These are phyloP conservation scores for Cyclospora cayetanensis DNA, from an alignment of 169 alveolate genomes.

Conservation along the genomic window DNA sequence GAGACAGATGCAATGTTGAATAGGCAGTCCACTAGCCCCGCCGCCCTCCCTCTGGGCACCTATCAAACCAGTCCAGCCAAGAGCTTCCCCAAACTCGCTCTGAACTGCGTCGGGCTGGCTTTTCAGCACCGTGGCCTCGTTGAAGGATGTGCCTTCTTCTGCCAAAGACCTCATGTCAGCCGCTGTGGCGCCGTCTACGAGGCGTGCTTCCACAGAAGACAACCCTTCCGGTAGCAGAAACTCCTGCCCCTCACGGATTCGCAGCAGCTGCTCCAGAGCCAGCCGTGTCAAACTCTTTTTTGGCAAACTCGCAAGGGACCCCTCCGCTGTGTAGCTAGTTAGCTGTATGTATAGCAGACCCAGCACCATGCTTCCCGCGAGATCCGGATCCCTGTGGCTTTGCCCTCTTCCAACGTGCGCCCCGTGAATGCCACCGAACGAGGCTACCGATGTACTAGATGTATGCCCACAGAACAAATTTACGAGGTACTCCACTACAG, in stretches of 20 bases:
- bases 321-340: neutral
- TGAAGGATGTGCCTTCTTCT: neutral
- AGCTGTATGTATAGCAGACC: neutral
- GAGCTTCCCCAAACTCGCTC: neutral
- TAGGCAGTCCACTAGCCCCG: neutral
- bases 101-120: neutral
- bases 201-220: neutral
- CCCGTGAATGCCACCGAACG: neutral
- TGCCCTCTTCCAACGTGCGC: neutral
- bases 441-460: neutral
- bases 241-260: constrained; percentile 28
- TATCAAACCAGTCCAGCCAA: neutral
- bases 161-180: neutral
- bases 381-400: neutral
- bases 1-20: neutral
- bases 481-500: neutral
- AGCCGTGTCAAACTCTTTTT: constrained; percentile 14
- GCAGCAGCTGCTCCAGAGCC: constrained; percentile 35
- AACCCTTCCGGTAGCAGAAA: neutral
- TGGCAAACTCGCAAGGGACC: neutral
- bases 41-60: neutral
- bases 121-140: neutral
- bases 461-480: neutral
- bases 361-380: constrained; percentile 7
- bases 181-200: neutral